Conservation (phyloP, 1,284 basidiomycete genomes). For the Fomitopsis pinicola region DNA sequence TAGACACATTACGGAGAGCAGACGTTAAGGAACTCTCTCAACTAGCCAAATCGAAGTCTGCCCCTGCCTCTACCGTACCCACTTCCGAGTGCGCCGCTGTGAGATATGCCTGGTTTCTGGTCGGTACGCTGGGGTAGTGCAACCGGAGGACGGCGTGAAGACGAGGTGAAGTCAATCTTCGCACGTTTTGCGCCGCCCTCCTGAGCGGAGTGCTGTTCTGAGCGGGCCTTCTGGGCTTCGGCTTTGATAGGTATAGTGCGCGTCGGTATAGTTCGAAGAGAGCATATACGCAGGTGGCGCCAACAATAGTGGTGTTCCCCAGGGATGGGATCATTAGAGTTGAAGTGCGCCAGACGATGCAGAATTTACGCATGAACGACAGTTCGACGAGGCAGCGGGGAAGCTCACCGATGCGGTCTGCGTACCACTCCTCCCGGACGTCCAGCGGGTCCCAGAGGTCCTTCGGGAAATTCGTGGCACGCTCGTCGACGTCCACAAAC, state of each 20-base stretch:
- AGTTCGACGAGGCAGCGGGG: background rate
- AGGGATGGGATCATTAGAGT: background rate
- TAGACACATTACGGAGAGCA: background rate
- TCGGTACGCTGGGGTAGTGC: background rate
- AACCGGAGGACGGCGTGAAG: slow-evolving; percentile 10
- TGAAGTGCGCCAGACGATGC: background rate
- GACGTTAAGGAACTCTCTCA: background rate
- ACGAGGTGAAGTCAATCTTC: slow-evolving; percentile 51
- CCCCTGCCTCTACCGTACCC: slow-evolving; percentile 15
- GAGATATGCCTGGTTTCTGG: background rate
- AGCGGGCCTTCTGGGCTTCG: slow-evolving; percentile 49
- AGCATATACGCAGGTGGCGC: background rate
- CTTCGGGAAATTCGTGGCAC: slow-evolving; percentile 72
- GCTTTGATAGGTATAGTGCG: slow-evolving; percentile 19
- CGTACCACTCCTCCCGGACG: slow-evolving; percentile 60
- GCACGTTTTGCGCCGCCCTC: slow-evolving; percentile 43
- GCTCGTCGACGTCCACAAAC: slow-evolving; percentile 87
- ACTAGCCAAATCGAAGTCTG: slow-evolving; percentile 16
- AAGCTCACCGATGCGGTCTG: slow-evolving; percentile 61
- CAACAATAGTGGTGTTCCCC: background rate
- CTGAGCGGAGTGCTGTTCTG: slow-evolving; percentile 52
- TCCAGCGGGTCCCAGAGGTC: slow-evolving; percentile 68
- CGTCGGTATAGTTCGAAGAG: background rate
- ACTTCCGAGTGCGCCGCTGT: slow-evolving; percentile 13
- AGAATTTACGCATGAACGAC: background rate